phyloP scores from a whole-genome alignment of 176 grass and related monocot genomes.

The Oryza glaberrima region DNA sequence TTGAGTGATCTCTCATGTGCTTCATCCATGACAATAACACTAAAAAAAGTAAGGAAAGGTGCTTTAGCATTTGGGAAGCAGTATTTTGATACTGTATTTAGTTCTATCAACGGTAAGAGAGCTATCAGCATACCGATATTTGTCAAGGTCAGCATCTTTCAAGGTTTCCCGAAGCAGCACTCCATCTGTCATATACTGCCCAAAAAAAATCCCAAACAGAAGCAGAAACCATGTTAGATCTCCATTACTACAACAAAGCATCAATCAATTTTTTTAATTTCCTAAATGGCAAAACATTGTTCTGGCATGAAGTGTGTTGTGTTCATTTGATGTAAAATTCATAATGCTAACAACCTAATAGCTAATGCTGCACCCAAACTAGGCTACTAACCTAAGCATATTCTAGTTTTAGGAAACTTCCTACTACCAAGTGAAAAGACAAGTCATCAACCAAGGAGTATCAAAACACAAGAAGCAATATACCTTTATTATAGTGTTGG shows the following conservation, averaged over 20 bases:
- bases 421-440: constrained; percentile 27
- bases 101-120: constrained; percentile 17
- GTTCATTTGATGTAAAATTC: constrained; percentile 21
- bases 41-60: constrained; percentile 39
- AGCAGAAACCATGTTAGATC: constrained; percentile 19
- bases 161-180: constrained; percentile 97
- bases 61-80: constrained; percentile 30
- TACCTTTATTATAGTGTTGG: constrained; percentile 96
- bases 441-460: constrained; percentile 7
- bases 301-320: constrained; percentile 21
- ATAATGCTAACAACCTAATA: not conserved
- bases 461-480: constrained; percentile 1
- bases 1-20: constrained; percentile 93
- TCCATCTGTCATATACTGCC: constrained; percentile 99
- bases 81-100: constrained; percentile 19
- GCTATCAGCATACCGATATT: constrained; percentile 78
- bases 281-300: not conserved
- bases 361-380: not conserved
- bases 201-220: constrained; percentile 40
- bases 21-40: constrained; percentile 96
- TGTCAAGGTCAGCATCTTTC: constrained; percentile 94
- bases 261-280: constrained; percentile 2
- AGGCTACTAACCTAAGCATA: constrained; percentile 15
- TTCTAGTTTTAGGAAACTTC: not conserved
- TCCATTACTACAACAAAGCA: not conserved